These are phyloP conservation scores for Rhypophila decipiens DNA, from an alignment of 495 filamentous ascomycete species.

Conservation along the genomic window DNA sequence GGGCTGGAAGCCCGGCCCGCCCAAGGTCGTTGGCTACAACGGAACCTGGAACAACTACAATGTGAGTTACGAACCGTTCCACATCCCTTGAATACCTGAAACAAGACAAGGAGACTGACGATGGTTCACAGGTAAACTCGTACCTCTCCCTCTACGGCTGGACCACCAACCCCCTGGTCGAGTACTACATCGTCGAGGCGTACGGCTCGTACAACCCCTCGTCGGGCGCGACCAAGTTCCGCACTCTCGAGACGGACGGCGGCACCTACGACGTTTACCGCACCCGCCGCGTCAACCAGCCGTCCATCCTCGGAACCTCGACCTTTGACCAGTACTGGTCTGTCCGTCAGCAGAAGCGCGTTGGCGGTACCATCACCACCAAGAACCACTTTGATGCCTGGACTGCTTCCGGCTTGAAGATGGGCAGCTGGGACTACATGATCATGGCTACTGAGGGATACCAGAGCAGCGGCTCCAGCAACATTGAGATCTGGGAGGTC, in stretches of 20 bases:
- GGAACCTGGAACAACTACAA: slow-evolving; percentile 27
- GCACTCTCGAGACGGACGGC: slow-evolving; percentile 53
- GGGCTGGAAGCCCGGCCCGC: slow-evolving; percentile 51
- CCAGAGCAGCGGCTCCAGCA: slow-evolving; percentile 41
- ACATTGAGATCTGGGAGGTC: background rate
- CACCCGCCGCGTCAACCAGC: slow-evolving; percentile 51
- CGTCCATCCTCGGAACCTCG: slow-evolving; percentile 49
- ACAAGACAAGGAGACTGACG: slow-evolving; percentile 30
- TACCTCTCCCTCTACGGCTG: slow-evolving; percentile 57
- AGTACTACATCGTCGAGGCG: slow-evolving; percentile 57
- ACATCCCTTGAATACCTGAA: background rate
- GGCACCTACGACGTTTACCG: slow-evolving; percentile 58
- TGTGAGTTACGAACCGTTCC: slow-evolving; percentile 6
- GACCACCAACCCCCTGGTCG: slow-evolving; percentile 50
- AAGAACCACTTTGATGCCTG: slow-evolving; percentile 61
- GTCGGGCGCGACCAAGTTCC: slow-evolving; percentile 40
- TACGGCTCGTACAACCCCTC: slow-evolving; percentile 53
- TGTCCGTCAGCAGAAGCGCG: slow-evolving; percentile 44
- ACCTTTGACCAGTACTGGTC: slow-evolving; percentile 58
- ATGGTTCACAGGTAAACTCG: slow-evolving; percentile 28
- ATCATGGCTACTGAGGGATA: slow-evolving; percentile 56
- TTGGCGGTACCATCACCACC: slow-evolving; percentile 42
- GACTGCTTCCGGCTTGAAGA: slow-evolving; percentile 40
- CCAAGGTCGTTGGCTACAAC: slow-evolving; percentile 9
- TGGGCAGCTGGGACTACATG: slow-evolving; percentile 52